Evolutionary conservation across 2,329 filamentous ascomycete genomes (phyloP), one percentile per base, ranked within the genome.

Genomic region (Calonectria pteridis): DNA sequence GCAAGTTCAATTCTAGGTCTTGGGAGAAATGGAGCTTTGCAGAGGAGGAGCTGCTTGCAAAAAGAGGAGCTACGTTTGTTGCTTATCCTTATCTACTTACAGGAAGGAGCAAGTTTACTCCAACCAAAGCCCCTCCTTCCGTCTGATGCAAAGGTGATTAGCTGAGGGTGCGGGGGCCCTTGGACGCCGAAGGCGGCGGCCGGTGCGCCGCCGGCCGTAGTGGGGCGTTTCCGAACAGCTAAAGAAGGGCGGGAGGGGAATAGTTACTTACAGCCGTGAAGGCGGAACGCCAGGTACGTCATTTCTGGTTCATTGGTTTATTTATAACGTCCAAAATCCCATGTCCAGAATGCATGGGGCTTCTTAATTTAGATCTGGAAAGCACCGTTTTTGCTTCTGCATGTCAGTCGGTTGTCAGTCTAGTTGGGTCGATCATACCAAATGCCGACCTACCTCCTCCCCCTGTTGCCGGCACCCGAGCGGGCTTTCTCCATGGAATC

Each of bases 21-120:
- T 20, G n/a, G 33, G 20, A 33, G 10, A 26, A 16, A 7, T 28
- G 55, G 26, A 18, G 14, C 35, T 40, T 26, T 40, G 33, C 35
- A 28, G 23, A 62, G 26, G 35, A 40, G 55, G 55, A 62, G 55
- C 43, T 46, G 20, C 43, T 46, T 46, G 43, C 43, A 46, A 46
- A 43, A 46, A 23, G 43, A 46, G 43, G 20, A 55, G 51, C 31
- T 62, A 35, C 35, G 33, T 40, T 20, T 1, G n/a, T 29, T 62
- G 55, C 55, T 62, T 62, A 62, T 62, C 55, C 55, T 62, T 62
- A 62, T 62, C 55, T 62, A 29, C 55, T 62, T 59, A 59, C 55
- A 59, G 33, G 51, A 29, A 55, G 20, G 55, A 62, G 55, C 35
- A 28, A 26, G 13, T 62, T 40, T 62, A 40, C 55, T 62, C 33